phyloP scores from a whole-genome alignment of 75 land plant genomes.

The Pinus taeda region DNA sequence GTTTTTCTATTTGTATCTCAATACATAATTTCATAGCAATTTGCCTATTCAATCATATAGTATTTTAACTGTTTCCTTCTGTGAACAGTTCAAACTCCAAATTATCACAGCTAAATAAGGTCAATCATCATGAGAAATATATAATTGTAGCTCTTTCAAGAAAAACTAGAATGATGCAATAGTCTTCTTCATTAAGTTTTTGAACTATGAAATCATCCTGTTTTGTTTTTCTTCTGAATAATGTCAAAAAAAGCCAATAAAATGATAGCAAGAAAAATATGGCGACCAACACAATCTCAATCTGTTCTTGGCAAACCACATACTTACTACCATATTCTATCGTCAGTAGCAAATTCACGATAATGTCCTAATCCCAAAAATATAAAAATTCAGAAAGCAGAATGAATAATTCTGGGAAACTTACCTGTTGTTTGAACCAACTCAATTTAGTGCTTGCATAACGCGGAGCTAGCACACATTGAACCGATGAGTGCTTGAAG shows the following conservation, averaged over 20 bases:
- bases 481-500: conserved; percentile 74
- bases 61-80: neutral
- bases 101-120: neutral
- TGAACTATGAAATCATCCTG: neutral
- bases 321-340: neutral
- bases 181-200: neutral
- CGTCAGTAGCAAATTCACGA: neutral
- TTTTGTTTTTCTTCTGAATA: neutral
- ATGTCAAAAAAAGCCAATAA: neutral
- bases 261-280: neutral
- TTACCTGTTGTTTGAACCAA: conserved; percentile 78
- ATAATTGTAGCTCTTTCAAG: neutral
- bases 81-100: neutral
- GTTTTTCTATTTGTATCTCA: too few species aligned
- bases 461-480: conserved; percentile 79
- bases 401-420: neutral
- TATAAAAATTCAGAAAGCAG: neutral
- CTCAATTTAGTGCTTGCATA: conserved; percentile 85
- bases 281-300: neutral
- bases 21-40: neutral
- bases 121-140: neutral
- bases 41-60: neutral
- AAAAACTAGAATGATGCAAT: neutral
- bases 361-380: neutral
- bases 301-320: neutral